Evolutionary conservation across 75 land plant genomes (phyloP).

Genomic region (Isoetes taiwanensis): DNA sequence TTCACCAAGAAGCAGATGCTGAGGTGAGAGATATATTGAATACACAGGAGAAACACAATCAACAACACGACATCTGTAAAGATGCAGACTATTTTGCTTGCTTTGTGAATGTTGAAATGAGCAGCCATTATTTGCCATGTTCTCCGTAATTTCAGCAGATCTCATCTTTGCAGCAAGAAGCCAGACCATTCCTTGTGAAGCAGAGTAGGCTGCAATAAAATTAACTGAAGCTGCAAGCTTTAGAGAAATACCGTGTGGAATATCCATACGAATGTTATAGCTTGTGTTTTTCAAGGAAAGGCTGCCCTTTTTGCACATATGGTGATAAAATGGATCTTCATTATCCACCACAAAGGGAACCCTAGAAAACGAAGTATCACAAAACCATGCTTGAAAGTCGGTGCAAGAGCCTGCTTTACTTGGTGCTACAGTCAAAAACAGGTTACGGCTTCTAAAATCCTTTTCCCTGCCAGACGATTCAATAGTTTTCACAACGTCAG

Average conservation of each 20-base stretch:
- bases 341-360: slow-evolving; percentile 15
- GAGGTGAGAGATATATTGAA: slow-evolving; percentile 23
- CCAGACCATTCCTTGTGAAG: slow-evolving; percentile 41
- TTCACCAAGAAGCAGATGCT: slow-evolving; percentile 55
- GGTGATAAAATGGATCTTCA: neutral
- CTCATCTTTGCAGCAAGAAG: slow-evolving; percentile 35
- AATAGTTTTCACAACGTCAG: no score
- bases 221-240: slow-evolving; percentile 39
- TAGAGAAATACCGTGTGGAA: slow-evolving; percentile 36
- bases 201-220: slow-evolving; percentile 37
- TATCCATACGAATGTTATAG: no score
- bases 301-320: neutral
- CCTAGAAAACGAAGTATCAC: slow-evolving; percentile 8
- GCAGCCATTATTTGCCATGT: no score
- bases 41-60: slow-evolving; percentile 35
- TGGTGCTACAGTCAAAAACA: slow-evolving; percentile 26
- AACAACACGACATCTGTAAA: slow-evolving; percentile 46
- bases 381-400: slow-evolving; percentile 25
- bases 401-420: slow-evolving; percentile 6
- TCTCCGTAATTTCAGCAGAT: slow-evolving; percentile 8
- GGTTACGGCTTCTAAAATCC: neutral
- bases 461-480: no score
- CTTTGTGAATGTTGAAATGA: no score
- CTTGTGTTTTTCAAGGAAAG: no score
- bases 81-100: slow-evolving; percentile 16